phyloP scores from a whole-genome alignment of 163 green algal species.

The Chlamydomonas reinhardtii region DNA sequence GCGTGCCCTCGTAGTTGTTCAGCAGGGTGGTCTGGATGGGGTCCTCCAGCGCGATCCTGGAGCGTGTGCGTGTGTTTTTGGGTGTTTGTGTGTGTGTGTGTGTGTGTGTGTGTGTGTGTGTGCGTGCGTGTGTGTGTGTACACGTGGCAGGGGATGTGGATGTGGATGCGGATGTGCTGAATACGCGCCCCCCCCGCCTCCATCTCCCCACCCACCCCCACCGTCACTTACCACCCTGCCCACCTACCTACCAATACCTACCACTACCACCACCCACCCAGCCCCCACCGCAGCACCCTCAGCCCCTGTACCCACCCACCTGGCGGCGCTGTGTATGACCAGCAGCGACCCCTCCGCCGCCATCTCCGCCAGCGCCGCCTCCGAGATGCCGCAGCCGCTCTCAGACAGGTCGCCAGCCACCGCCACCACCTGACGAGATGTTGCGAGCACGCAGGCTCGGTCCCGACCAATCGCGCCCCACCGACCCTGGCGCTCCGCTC shows the following conservation, averaged over 20 bases:
- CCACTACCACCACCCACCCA: background rate
- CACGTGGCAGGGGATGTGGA: background rate
- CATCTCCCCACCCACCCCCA: no score
- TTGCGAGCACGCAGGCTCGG: no score
- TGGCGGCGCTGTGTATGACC: conserved; percentile 40
- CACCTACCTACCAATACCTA: background rate
- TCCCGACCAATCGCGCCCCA: no score
- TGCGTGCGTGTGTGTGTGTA: no score
- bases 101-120: no score
- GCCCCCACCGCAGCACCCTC: no score
- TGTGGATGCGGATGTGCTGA: no score
- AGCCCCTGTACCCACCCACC: conserved; percentile 12
- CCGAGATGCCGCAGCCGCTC: conserved; percentile 1
- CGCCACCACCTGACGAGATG: conserved; percentile 25
- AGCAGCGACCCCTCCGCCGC: conserved; percentile 9
- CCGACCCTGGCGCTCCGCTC: no score
- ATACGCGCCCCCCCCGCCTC: no score
- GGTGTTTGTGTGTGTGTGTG: background rate
- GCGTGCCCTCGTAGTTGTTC: conserved; percentile 75
- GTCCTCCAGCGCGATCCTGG: conserved; percentile 73
- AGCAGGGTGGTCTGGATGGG: conserved; percentile 69
- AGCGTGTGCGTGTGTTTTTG: background rate
- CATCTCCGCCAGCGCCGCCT: conserved; percentile 23
- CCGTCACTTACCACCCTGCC: no score
- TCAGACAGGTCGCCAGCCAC: conserved; percentile 28